These are phyloP conservation scores for Trichoderma sp. DNA, from an alignment of 2,329 filamentous ascomycete species.

Conservation along the genomic window DNA sequence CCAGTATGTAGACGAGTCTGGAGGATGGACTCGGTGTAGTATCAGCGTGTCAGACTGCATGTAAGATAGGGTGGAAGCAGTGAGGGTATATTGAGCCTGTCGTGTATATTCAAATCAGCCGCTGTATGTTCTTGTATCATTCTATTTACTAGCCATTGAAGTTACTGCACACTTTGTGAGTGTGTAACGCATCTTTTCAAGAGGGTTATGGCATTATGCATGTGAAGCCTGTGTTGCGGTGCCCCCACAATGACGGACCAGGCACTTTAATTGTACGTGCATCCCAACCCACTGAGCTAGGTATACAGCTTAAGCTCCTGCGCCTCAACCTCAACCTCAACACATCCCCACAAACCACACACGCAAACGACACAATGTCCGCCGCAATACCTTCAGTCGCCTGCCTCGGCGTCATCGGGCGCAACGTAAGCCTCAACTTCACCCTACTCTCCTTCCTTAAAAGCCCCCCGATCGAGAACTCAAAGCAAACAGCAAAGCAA, in stretches of 20 bases:
- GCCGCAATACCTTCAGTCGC: constrained; percentile 77
- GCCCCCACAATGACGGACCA: not conserved
- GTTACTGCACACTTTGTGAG: not conserved
- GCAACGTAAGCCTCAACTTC: constrained; percentile 65
- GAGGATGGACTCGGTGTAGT: not conserved
- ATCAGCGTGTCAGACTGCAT: not conserved
- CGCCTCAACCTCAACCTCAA: constrained; percentile 21
- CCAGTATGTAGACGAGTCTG: constrained; percentile 28
- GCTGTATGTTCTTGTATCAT: no score
- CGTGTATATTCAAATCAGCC: not conserved
- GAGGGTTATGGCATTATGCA: not conserved
- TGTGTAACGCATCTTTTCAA: not conserved
- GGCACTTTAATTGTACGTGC: constrained; percentile 9
- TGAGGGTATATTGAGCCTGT: not conserved
- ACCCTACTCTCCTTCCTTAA: not conserved
- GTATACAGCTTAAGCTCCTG: constrained; percentile 24
- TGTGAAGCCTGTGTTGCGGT: not conserved
- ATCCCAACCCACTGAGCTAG: constrained; percentile 2
- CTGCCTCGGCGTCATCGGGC: constrained; percentile 90
- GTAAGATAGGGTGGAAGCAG: not conserved
- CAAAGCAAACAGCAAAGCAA: not conserved
- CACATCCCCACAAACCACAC: constrained; percentile 2
- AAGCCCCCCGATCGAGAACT: not conserved
- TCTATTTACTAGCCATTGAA: no score
- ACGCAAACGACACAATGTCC: constrained; percentile 49